These are phyloP conservation scores for Prunus davidiana DNA, from an alignment of 306 rosid genomes.

Conservation along the genomic window DNA sequence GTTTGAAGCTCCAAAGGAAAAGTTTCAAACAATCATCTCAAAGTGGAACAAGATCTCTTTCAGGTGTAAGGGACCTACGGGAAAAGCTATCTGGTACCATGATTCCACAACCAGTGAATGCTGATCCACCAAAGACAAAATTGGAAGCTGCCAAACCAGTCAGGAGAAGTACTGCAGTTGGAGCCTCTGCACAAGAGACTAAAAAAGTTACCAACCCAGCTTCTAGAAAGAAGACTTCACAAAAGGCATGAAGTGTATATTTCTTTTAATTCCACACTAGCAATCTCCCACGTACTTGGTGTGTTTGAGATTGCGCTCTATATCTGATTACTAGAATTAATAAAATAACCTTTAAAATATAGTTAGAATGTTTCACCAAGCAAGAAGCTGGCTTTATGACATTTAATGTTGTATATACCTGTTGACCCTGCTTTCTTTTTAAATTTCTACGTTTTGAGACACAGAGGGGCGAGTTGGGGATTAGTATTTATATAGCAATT, in stretches of 20 bases:
- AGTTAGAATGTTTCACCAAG: background rate
- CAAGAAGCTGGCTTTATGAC: background rate
- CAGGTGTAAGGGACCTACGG: slow-evolving; percentile 78
- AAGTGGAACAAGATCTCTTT: slow-evolving; percentile 57
- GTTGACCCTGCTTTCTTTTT: background rate
- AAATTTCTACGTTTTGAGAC: background rate
- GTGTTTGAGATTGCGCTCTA: background rate
- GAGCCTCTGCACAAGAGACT: slow-evolving; percentile 41
- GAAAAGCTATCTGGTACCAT: slow-evolving; percentile 82
- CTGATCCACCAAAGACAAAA: slow-evolving; percentile 63
- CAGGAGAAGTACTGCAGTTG: slow-evolving; percentile 44
- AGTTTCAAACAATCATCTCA: slow-evolving; percentile 58
- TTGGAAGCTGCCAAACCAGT: slow-evolving; percentile 43
- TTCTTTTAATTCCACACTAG: background rate
- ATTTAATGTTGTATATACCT: background rate
- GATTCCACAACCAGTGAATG: slow-evolving; percentile 58
- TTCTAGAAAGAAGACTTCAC: slow-evolving; percentile 51
- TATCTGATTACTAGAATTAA: background rate
- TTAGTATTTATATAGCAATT: background rate
- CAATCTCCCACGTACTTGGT: background rate
- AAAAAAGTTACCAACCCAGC: slow-evolving; percentile 51
- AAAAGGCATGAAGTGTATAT: slow-evolving; percentile 48
- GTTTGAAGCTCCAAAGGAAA: slow-evolving; percentile 87
- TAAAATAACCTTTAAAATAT: background rate
- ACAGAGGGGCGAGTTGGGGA: background rate